Evolutionary conservation across 306 rosid species (phyloP).

Genomic region (Senna tora): DNA sequence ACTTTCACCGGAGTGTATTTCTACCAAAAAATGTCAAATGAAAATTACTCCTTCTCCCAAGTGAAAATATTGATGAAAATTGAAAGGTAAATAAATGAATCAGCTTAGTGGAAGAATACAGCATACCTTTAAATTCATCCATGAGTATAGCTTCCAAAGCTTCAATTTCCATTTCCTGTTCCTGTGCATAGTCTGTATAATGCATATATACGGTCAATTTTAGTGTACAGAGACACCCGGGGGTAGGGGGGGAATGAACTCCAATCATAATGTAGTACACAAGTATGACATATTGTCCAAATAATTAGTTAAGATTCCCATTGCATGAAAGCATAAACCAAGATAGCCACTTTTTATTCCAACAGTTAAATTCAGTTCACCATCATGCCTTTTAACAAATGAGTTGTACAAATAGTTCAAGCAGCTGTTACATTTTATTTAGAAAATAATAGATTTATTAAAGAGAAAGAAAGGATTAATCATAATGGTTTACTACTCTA

Average conservation of each 20-base stretch:
- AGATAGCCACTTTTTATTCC: not conserved
- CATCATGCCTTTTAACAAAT: not conserved
- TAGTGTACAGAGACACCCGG: not conserved
- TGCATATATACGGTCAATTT: not conserved
- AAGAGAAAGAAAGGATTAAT: not conserved
- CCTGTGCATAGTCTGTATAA: slow-evolving; percentile 66
- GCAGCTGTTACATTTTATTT: not conserved
- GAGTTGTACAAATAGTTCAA: not conserved
- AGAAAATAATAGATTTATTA: not conserved
- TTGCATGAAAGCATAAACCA: not conserved
- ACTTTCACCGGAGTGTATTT: slow-evolving; percentile 95
- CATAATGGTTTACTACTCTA: not conserved
- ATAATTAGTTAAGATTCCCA: not conserved
- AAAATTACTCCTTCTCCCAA: slow-evolving; percentile 32
- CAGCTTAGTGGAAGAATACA: not conserved
- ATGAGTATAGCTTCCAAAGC: slow-evolving; percentile 96
- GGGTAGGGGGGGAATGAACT: too few species aligned
- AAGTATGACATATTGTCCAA: slow-evolving; percentile 3
- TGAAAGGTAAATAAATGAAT: not conserved
- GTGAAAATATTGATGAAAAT: not conserved
- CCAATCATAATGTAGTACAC: not conserved
- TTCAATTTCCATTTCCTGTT: slow-evolving; percentile 98
- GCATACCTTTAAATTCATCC: slow-evolving; percentile 93
- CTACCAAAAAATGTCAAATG: slow-evolving; percentile 48
- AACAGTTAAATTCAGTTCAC: not conserved